Conservation (phyloP, 108 stramenopile genomes). For the Nitzschia inconspicua region DNA sequence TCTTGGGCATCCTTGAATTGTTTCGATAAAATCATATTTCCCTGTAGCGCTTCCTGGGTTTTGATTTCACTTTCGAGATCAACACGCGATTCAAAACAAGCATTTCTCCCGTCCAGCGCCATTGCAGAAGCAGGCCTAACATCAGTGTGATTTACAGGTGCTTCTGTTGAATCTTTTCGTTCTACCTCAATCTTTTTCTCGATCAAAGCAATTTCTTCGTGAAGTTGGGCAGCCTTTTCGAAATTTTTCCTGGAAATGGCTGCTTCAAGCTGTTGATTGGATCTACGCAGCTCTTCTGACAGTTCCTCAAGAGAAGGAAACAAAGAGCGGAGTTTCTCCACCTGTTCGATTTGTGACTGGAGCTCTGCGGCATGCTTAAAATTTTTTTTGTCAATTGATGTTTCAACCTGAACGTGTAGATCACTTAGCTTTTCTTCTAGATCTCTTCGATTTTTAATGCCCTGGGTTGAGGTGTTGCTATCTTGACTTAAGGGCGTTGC, state of each 20-base stretch:
- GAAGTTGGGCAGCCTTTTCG: conserved; percentile 46
- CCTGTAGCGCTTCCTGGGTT: conserved; percentile 27
- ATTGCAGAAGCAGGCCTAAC: conserved; percentile 4
- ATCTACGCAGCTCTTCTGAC: conserved; percentile 28
- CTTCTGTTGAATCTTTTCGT: conserved; percentile 3
- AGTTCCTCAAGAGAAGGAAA: conserved; percentile 77
- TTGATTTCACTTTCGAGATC: conserved; percentile 59
- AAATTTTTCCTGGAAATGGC: conserved; percentile 68
- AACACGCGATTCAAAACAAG: conserved; percentile 45
- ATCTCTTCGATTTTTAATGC: conserved; percentile 63
- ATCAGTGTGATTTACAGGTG: too few species aligned
- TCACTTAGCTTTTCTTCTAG: conserved; percentile 61
- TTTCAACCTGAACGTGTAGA: conserved; percentile 37
- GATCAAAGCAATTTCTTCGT: conserved; percentile 54
- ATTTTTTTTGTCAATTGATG: conserved; percentile 56
- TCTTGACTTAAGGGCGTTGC: conserved; percentile 5
- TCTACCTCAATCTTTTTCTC: conserved; percentile 53
- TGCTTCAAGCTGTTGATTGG: conserved; percentile 47
- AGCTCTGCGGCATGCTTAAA: conserved; percentile 53
- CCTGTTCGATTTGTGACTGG: conserved; percentile 60
- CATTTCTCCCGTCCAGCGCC: conserved; percentile 40
- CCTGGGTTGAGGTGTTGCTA: conserved; percentile 17
- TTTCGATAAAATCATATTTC: conserved; percentile 44
- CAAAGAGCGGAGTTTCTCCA: conserved; percentile 50
- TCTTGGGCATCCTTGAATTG: conserved; percentile 67